phyloP scores from a whole-genome alignment of 2,329 filamentous ascomycete species.

The Endocalyx cinctus region DNA sequence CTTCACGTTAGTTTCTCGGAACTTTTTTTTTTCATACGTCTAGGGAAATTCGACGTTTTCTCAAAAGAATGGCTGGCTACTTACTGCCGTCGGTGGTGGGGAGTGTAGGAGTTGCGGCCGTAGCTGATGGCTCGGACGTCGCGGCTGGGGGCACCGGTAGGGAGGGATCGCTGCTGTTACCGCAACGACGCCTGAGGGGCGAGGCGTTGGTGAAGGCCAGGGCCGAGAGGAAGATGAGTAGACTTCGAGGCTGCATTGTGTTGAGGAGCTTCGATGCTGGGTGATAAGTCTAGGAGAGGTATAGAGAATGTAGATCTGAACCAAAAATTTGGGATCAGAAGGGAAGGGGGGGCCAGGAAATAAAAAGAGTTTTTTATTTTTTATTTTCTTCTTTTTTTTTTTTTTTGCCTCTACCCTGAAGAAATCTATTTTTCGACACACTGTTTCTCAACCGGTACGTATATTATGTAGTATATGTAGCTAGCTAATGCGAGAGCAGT shows the following conservation, averaged over 20 bases:
- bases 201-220: conserved; percentile 21
- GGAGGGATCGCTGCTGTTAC: conserved; percentile 6
- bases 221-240: conserved; percentile 21
- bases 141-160: conserved; percentile 4
- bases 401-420: not conserved
- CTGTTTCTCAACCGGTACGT: no score
- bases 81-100: conserved; percentile 37
- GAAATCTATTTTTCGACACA: no score
- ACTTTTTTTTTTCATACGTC: no score
- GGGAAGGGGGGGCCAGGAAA: not conserved
- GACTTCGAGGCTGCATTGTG: conserved; percentile 23
- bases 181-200: conserved; percentile 19
- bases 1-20: no score
- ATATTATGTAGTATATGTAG: conserved; percentile 1
- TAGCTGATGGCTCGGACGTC: conserved; percentile 5
- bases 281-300: not conserved
- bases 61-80: no score
- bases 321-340: not conserved
- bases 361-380: no score
- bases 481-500: not conserved
- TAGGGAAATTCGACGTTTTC: no score
- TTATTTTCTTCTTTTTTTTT: no score
- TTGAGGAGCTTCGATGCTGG: conserved; percentile 1
- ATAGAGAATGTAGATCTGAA: conserved; percentile 1
- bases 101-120: conserved; percentile 26